Percentiles rank a stretch among this genome's conserved stretches.
These are phyloP conservation scores for Eucalyptus decipiens DNA, from an alignment of 345 rosid genomes.

Conservation along the genomic window DNA sequence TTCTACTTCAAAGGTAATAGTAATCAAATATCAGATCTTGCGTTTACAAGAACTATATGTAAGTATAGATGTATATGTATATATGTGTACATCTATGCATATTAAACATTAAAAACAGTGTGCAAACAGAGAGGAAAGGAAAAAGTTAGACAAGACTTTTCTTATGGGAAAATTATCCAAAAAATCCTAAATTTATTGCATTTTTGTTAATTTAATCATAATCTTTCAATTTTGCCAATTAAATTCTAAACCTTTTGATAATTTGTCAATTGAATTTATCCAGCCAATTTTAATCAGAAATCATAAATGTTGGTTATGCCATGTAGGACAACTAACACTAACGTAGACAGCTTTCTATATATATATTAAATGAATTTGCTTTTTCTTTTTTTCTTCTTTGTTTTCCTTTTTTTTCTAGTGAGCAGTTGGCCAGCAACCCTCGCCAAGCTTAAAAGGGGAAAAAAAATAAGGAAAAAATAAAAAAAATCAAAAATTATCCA, in stretches of 20 bases:
- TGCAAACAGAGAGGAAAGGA: neutral
- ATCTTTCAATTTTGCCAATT: no score
- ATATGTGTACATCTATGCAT: neutral
- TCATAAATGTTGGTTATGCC: accelerated
- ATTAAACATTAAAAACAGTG: neutral
- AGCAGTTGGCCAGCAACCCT: no score
- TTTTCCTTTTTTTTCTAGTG: no score
- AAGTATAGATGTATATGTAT: neutral
- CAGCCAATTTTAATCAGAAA: accelerated
- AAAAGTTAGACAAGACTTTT: neutral
- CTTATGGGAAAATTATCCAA: no score
- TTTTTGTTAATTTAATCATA: no score
- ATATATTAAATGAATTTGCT: no score
- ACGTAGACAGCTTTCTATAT: accelerated
- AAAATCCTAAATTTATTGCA: no score
- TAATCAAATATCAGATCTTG: neutral
- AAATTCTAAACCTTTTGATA: accelerated
- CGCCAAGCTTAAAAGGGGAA: neutral
- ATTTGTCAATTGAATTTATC: no score
- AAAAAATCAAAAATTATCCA: no score
- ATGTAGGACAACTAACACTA: accelerated
- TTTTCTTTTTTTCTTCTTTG: accelerated
- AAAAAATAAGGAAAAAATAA: no score
- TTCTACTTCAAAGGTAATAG: neutral
- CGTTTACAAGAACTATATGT: neutral